These are phyloP conservation scores for Alternaria angustiovoidea DNA, from an alignment of 2,329 filamentous ascomycete genomes.

Conservation along the genomic window DNA sequence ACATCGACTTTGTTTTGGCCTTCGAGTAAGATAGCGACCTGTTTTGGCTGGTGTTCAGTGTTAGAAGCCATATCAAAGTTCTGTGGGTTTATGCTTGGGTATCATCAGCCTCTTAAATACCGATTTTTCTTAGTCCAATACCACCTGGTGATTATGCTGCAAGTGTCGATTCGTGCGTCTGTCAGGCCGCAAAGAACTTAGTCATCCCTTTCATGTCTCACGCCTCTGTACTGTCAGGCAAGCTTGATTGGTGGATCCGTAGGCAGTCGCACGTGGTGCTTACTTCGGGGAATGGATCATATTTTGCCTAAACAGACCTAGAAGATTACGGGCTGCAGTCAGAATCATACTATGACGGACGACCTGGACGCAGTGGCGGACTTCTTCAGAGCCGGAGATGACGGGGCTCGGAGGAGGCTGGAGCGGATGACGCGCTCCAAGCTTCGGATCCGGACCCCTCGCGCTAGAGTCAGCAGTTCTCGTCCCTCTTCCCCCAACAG, in stretches of 20 bases:
- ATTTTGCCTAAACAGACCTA: neutral
- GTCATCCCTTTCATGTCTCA: neutral
- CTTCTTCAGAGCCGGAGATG: neutral
- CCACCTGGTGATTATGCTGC: neutral
- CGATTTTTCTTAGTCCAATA: neutral
- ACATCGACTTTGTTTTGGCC: slow-evolving; percentile 33
- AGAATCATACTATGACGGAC: neutral
- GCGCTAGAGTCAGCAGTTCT: neutral
- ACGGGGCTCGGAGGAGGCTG: neutral
- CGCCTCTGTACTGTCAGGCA: neutral
- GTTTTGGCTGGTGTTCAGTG: slow-evolving; percentile 26
- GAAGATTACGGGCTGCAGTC: neutral
- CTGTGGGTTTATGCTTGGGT: neutral
- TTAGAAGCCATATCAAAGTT: slow-evolving; percentile 22
- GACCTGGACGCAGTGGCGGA: neutral
- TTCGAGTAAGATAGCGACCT: slow-evolving; percentile 34
- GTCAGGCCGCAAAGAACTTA: neutral
- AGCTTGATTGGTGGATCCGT: neutral
- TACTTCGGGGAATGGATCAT: neutral
- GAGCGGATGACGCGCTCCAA: neutral
- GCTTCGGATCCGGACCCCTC: neutral
- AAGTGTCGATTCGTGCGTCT: neutral
- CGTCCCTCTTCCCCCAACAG: neutral
- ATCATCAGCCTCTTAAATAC: neutral
- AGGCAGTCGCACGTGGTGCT: neutral